A percentile compares a stretch with the other conserved stretches of the same genome.
phyloP scores from a whole-genome alignment of 495 filamentous ascomycete genomes.

The Annulohypoxylon bovei region DNA sequence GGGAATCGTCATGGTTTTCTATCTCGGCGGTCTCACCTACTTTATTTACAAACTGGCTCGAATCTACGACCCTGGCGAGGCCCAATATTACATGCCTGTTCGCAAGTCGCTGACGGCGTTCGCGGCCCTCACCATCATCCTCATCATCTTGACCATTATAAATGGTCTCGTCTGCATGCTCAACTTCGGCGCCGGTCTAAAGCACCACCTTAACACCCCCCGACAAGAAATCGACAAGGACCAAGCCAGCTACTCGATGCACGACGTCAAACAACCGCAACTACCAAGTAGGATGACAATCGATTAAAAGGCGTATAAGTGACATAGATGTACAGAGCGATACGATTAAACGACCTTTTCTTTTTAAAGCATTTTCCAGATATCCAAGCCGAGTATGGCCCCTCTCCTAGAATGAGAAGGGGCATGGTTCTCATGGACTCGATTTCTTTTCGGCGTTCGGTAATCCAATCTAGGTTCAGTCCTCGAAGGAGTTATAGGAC shows the following conservation, averaged over 20 bases:
- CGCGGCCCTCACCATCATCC: constrained; percentile 86
- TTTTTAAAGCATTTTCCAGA: constrained; percentile 43
- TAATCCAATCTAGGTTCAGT: constrained; percentile 27
- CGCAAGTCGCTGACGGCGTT: constrained; percentile 87
- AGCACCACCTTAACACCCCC: constrained; percentile 79
- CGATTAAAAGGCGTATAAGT: constrained; percentile 63
- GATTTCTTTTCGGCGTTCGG: constrained; percentile 30
- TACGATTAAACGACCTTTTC: constrained; percentile 47
- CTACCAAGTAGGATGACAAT: constrained; percentile 85
- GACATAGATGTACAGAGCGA: constrained; percentile 46
- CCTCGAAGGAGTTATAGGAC: constrained; percentile 32
- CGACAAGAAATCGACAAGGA: constrained; percentile 75
- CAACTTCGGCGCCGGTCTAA: constrained; percentile 93
- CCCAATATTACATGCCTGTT: constrained; percentile 72
- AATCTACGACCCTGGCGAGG: constrained; percentile 77
- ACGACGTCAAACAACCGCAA: constrained; percentile 66
- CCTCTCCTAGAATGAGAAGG: constrained; percentile 27
- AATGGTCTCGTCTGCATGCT: constrained; percentile 85
- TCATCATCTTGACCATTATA: constrained; percentile 89
- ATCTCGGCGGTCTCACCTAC: constrained; percentile 90
- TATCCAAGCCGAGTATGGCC: constrained; percentile 36
- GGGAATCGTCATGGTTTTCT: constrained; percentile 79
- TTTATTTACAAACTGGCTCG: constrained; percentile 98
- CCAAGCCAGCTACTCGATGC: constrained; percentile 74
- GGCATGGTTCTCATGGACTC: constrained; percentile 20